Percentiles rank a stretch among this genome's conserved stretches.
Evolutionary conservation across 1,284 basidiomycete species (phyloP).

Genomic region (Ustilago curta): DNA sequence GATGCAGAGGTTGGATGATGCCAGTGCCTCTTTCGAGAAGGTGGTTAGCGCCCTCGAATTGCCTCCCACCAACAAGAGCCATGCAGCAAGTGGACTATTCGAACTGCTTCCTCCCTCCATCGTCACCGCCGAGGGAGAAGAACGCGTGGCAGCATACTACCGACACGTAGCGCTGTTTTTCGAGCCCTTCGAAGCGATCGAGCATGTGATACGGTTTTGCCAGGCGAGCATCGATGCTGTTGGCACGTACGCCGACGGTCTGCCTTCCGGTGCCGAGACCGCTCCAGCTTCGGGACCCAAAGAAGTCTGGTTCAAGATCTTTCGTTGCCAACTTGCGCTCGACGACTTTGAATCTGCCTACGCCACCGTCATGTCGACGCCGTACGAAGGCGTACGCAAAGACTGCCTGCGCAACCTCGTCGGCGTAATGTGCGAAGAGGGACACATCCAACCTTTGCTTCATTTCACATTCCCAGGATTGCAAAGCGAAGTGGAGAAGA

Average conservation of each 20-base stretch:
- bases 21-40: slow-evolving; percentile 36
- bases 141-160: slow-evolving; percentile 40
- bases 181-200: slow-evolving; percentile 47
- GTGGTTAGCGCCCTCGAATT: slow-evolving; percentile 42
- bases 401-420: slow-evolving; percentile 96
- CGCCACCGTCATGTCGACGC: slow-evolving; percentile 55
- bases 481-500: slow-evolving; percentile 87
- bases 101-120: slow-evolving; percentile 41
- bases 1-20: slow-evolving; percentile 44
- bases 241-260: slow-evolving; percentile 33
- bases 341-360: slow-evolving; percentile 57
- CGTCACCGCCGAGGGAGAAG: slow-evolving; percentile 18
- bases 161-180: slow-evolving; percentile 50
- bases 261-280: slow-evolving; percentile 8
- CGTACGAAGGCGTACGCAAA: slow-evolving; percentile 80
- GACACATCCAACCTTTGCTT: slow-evolving; percentile 82
- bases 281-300: slow-evolving; percentile 19
- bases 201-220: slow-evolving; percentile 47
- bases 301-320: slow-evolving; percentile 58
- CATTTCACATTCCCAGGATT: slow-evolving; percentile 87
- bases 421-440: slow-evolving; percentile 91
- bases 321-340: slow-evolving; percentile 59
- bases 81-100: slow-evolving; percentile 31
- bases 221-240: slow-evolving; percentile 50
- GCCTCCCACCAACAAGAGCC: slow-evolving; percentile 1